Base-by-base conservation (phyloP, 228 moss, liverwort and hornwort genomes). In the Sphagnum fallax region DNA sequence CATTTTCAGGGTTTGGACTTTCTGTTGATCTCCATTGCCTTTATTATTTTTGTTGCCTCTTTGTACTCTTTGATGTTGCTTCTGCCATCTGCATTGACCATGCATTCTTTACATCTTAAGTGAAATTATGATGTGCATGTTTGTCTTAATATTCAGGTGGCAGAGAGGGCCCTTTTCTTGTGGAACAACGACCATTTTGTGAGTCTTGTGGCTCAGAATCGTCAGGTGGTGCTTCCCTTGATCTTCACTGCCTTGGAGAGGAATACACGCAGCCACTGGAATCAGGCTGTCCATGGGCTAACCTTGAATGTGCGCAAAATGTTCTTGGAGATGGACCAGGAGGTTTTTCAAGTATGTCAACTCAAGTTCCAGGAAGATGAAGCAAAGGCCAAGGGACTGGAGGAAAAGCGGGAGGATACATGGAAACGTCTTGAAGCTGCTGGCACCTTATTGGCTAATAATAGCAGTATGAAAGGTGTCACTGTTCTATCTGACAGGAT, bases 341-440 rank as follows among this genome's bases (percentile, higher is more conserved):
- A 88, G 62, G 72, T 88, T 1, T 84, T 75, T 50, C 82, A 80
- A 64, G 88, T 82, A 76, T 88, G 88, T 53, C 93, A 85, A 68
- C 88, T 82, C 9, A 97, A 91, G 69, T 91, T 90, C 76, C 88
- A 89, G 79, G 97, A 97, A 66, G 97, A 97, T 69, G 97, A 93
- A 78, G 75, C 83, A 0, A 93, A 86, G 72, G 81, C 93, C 4
- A 80, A 88, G 72, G 93, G 73, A 52, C 69, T 85, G 12, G 97
- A 90, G 70, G 97, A 97, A 66, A 83, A 74, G 78, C 87, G 97
- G 72, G 93, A 97, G 67, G 69, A 13, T 13, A 97, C 91, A 11
- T 97, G 97, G 97, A 91, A 83, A 70, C 90, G 97, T 59, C 83
- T 97, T 67, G 93, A 97, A 82, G 91, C 71, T 69, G 93, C 91